phyloP scores from a whole-genome alignment of 768 basidiomycete genomes.

The Astraeus odoratus region DNA sequence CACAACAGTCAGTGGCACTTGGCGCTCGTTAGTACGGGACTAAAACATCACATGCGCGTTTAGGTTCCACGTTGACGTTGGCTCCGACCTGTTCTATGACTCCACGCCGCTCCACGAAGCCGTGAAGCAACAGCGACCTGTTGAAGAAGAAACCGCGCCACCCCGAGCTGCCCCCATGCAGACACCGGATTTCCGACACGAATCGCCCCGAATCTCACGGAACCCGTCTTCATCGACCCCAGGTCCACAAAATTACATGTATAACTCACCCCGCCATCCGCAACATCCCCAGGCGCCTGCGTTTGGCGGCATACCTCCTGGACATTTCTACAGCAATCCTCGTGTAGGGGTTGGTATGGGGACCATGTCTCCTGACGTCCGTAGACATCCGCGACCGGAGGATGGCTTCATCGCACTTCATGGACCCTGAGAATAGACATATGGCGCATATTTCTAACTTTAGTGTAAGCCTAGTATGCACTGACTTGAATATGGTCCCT shows the following conservation, averaged over 20 bases:
- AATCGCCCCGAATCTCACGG: constrained; percentile 26
- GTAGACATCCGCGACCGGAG: constrained; percentile 24
- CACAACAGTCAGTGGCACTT: constrained; percentile 60
- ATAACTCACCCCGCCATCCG: constrained; percentile 27
- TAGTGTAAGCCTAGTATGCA: neutral
- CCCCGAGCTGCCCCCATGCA: constrained; percentile 25
- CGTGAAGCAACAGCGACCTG: constrained; percentile 31
- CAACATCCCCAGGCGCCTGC: constrained; percentile 18
- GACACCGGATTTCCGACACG: constrained; percentile 28
- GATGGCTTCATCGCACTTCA: constrained; percentile 29
- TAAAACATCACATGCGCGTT: neutral
- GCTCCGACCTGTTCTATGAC: constrained; percentile 69
- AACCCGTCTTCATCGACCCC: constrained; percentile 22
- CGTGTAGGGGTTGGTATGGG: constrained; percentile 27
- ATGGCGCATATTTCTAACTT: neutral
- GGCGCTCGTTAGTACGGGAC: neutral
- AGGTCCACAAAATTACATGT: constrained; percentile 22
- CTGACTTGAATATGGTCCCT: neutral
- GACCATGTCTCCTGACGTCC: constrained; percentile 29
- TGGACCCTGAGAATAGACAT: constrained; percentile 12
- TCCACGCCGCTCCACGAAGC: constrained; percentile 52
- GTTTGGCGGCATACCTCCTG: constrained; percentile 31
- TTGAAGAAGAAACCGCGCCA: constrained; percentile 22
- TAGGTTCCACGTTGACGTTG: constrained; percentile 72
- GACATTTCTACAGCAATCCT: constrained; percentile 36